A percentile compares a stretch with the other conserved stretches of the same genome.
phyloP scores from a whole-genome alignment of 495 filamentous ascomycete genomes.

The Lophium mytilinum region DNA sequence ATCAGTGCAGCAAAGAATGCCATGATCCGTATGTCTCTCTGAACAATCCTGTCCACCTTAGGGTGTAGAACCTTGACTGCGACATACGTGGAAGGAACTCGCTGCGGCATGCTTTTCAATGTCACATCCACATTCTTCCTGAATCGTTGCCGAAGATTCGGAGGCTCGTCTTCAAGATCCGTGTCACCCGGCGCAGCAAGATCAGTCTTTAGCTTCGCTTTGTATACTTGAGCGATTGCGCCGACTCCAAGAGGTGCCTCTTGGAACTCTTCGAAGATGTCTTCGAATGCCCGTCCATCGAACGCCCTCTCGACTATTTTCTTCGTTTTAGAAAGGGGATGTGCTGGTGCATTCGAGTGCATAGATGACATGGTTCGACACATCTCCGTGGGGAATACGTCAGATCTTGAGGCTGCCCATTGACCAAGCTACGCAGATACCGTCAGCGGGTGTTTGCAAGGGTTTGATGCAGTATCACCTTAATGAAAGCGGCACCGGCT shows the following conservation, averaged over 20 bases:
- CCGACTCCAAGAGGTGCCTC: conserved; percentile 87
- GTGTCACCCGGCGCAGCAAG: conserved; percentile 56
- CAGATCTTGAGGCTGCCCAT: conserved; percentile 95
- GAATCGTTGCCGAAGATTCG: conserved; percentile 57
- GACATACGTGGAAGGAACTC: conserved; percentile 86
- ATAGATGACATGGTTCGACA: conserved; percentile 90
- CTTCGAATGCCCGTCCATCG: conserved; percentile 65
- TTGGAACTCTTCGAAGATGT: conserved; percentile 96
- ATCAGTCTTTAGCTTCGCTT: conserved; percentile 79
- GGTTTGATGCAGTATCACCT: conserved; percentile 46
- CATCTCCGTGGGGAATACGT: conserved; percentile 94
- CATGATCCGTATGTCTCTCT: conserved; percentile 89
- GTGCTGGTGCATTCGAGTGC: conserved; percentile 88
- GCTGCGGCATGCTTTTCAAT: conserved; percentile 73
- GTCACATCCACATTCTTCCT: conserved; percentile 75
- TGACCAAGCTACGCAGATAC: conserved; percentile 70
- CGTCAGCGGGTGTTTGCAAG: neutral
- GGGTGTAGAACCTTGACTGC: conserved; percentile 97
- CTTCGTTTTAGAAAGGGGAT: conserved; percentile 75
- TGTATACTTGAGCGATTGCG: conserved; percentile 97
- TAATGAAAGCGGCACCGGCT: conserved; percentile 95
- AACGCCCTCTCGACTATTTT: conserved; percentile 74
- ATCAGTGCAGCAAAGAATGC: conserved; percentile 78
- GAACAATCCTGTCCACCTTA: conserved; percentile 76
- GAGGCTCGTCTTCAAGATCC: conserved; percentile 38